phyloP scores from a whole-genome alignment of 23 red algal genomes.

The Gracilaria domingensis region DNA sequence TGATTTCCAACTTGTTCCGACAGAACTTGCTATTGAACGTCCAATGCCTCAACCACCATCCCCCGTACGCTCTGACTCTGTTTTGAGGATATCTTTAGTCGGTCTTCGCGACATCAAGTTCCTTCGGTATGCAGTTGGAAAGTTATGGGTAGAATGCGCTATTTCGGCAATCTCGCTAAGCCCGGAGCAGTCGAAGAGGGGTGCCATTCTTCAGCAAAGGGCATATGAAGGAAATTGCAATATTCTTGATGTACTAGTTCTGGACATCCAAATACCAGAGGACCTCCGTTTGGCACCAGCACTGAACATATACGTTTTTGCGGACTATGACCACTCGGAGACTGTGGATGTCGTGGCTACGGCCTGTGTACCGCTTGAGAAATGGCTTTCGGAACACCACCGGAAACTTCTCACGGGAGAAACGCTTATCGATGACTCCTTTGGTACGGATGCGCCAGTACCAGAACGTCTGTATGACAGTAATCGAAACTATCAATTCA shows the following conservation, averaged over 20 bases:
- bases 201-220: slow-evolving; percentile 74
- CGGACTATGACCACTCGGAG: slow-evolving; percentile 58
- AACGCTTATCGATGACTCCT: slow-evolving; percentile 78
- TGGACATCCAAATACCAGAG: slow-evolving; percentile 80
- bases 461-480: slow-evolving; percentile 59
- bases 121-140: slow-evolving; percentile 63
- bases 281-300: slow-evolving; percentile 66
- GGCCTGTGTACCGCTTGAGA: slow-evolving; percentile 66
- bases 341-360: slow-evolving; percentile 60
- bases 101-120: slow-evolving; percentile 80
- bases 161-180: slow-evolving; percentile 50
- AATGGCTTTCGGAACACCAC: slow-evolving; percentile 66
- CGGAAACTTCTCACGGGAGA: slow-evolving; percentile 64
- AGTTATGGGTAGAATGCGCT: slow-evolving; percentile 71
- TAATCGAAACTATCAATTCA: slow-evolving; percentile 54
- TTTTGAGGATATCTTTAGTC: slow-evolving; percentile 80
- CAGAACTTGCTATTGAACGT: slow-evolving; percentile 52
- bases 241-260: slow-evolving; percentile 73
- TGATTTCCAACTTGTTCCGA: slow-evolving; percentile 88
- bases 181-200: slow-evolving; percentile 62
- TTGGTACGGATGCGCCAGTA: slow-evolving; percentile 78
- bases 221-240: slow-evolving; percentile 84
- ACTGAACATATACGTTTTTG: slow-evolving; percentile 75
- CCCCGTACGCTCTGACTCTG: slow-evolving; percentile 48
- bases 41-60: slow-evolving; percentile 55